phyloP scores from a whole-genome alignment of 2,329 filamentous ascomycete species.

The Phyllosticta ampelicida region DNA sequence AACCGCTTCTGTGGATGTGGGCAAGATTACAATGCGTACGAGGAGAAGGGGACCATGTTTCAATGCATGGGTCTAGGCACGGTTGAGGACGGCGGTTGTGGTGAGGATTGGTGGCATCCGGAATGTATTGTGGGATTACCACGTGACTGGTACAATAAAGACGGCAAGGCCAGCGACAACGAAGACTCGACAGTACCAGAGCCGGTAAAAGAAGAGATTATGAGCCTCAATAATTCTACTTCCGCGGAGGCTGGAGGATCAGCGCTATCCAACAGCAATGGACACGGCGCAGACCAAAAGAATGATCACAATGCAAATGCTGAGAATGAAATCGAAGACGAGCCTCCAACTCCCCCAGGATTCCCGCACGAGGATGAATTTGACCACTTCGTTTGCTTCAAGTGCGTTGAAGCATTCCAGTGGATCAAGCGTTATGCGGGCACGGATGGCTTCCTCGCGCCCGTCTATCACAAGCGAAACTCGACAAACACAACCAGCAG shows the following conservation, averaged over 20 bases:
- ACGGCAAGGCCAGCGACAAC: slow-evolving; percentile 15
- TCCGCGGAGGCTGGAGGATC: not conserved
- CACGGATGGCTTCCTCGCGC: slow-evolving; percentile 63
- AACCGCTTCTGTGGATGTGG: slow-evolving; percentile 88
- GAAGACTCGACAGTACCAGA: slow-evolving; percentile 9
- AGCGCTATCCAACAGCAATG: not conserved
- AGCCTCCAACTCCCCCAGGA: slow-evolving; percentile 62
- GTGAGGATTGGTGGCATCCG: slow-evolving; percentile 96
- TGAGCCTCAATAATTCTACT: slow-evolving; percentile 13
- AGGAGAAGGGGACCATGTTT: slow-evolving; percentile 96
- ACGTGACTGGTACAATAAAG: slow-evolving; percentile 56
- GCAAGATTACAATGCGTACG: slow-evolving; percentile 75
- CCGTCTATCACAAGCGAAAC: slow-evolving; percentile 47
- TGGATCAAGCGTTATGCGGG: slow-evolving; percentile 90
- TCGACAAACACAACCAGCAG: slow-evolving; percentile 11
- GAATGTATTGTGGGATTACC: slow-evolving; percentile 79
- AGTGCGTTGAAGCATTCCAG: slow-evolving; percentile 75
- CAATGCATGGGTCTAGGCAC: slow-evolving; percentile 83
- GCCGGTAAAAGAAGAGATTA: slow-evolving; percentile 12
- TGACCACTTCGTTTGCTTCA: slow-evolving; percentile 85
- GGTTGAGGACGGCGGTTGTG: slow-evolving; percentile 73
- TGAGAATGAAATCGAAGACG: slow-evolving; percentile 34
- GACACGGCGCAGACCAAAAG: not conserved
- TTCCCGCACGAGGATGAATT: slow-evolving; percentile 88
- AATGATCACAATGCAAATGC: slow-evolving; percentile 32